Evolutionary conservation across 768 basidiomycete species (phyloP).

Genomic region (Auricularia sp.): DNA sequence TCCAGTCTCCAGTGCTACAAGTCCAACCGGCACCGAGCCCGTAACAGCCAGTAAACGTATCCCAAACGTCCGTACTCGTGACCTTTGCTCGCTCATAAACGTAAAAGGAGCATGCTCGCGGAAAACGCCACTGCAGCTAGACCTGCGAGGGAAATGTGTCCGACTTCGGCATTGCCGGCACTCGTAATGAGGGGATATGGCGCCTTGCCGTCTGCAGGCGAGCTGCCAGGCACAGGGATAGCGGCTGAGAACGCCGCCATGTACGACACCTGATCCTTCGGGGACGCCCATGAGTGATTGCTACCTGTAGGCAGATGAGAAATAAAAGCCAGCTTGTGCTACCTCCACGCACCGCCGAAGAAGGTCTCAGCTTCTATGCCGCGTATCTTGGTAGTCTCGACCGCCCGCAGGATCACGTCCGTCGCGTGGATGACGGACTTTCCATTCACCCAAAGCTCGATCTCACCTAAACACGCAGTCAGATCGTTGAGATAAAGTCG

Average conservation of each 20-base stretch:
- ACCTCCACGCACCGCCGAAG: constrained; percentile 46
- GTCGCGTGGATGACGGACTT: constrained; percentile 48
- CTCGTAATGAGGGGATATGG: background rate
- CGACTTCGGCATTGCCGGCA: too few relatives aligned
- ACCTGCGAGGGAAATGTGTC: too few relatives aligned
- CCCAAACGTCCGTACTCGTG: too few relatives aligned
- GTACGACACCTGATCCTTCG: constrained; percentile 49
- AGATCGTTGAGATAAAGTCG: background rate
- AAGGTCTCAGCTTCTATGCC: constrained; percentile 73
- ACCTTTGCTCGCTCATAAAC: too few relatives aligned
- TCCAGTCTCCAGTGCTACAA: too few relatives aligned
- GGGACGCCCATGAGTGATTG: constrained; percentile 40
- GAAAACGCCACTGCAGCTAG: too few relatives aligned
- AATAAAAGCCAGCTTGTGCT: background rate
- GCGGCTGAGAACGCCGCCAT: constrained; percentile 65
- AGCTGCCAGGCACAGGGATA: constrained; percentile 23
- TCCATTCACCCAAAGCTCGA: constrained; percentile 57
- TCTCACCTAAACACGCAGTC: constrained; percentile 37
- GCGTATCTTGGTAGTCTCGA: constrained; percentile 39
- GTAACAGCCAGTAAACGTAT: too few relatives aligned
- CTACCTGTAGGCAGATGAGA: constrained; percentile 31
- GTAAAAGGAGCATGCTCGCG: too few relatives aligned
- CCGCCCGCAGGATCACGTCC: constrained; percentile 45
- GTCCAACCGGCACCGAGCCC: too few relatives aligned
- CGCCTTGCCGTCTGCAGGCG: background rate